phyloP scores from a whole-genome alignment of 371 early-diverging fungal species.

The Mucor racemosus region DNA sequence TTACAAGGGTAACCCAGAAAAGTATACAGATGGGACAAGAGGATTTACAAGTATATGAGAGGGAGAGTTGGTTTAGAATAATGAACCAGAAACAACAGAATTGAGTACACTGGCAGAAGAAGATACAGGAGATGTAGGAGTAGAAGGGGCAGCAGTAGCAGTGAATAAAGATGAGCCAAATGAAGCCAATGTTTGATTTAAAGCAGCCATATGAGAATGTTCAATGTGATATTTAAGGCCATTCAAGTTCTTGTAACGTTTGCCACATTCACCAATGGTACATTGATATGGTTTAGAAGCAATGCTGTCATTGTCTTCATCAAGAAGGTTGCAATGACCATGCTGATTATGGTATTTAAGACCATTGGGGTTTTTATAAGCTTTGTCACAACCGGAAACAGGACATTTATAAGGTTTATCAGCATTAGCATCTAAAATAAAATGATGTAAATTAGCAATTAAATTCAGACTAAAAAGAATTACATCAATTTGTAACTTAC shows the following conservation, averaged over 20 bases:
- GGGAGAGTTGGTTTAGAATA: neutral
- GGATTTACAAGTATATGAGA: conserved; percentile 4
- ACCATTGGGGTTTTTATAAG: conserved; percentile 99
- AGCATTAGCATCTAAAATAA: conserved; percentile 19
- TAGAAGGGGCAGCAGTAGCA: conserved; percentile 7
- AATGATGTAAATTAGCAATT: conserved; percentile 21
- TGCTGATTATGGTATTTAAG: conserved; percentile 94
- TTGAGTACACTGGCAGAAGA: conserved; percentile 1
- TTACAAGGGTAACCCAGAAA: conserved; percentile 7
- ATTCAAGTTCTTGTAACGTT: conserved; percentile 96
- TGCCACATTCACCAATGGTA: conserved; percentile 84
- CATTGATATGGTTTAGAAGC: conserved; percentile 86
- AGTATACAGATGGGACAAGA: conserved; percentile 1
- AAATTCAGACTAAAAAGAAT: neutral
- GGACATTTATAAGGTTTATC: conserved; percentile 85
- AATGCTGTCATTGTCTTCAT: conserved; percentile 52
- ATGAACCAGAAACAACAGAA: conserved; percentile 4
- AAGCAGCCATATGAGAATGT: conserved; percentile 75
- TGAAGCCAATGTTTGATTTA: conserved; percentile 46
- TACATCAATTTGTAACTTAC: conserved; percentile 8
- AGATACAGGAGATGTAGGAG: conserved; percentile 6
- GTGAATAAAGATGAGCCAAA: conserved; percentile 38
- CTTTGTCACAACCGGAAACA: conserved; percentile 86
- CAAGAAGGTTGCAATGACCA: conserved; percentile 71
- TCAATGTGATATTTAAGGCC: conserved; percentile 96